phyloP scores from a whole-genome alignment of 2,329 filamentous ascomycete genomes.

The Calycina herbarum region DNA sequence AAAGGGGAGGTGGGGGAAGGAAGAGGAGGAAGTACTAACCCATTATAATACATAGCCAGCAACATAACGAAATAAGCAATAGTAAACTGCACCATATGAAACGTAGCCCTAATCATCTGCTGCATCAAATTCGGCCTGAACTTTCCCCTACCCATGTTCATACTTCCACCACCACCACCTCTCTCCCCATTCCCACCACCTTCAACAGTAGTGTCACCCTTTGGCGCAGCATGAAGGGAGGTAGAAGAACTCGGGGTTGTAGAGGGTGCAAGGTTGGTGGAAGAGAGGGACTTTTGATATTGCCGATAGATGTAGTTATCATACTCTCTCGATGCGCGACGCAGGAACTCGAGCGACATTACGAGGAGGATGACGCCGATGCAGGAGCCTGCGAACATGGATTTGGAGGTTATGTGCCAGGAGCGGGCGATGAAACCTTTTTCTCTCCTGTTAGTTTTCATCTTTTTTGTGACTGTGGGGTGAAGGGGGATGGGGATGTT shows the following conservation, averaged over 20 bases:
- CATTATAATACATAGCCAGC: slow-evolving; percentile 61
- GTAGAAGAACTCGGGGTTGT: neutral
- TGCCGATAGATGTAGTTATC: slow-evolving; percentile 62
- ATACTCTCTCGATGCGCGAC: slow-evolving; percentile 70
- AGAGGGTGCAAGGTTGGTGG: neutral
- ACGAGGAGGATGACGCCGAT: slow-evolving; percentile 75
- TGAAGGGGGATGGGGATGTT: no score
- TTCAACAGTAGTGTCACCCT: neutral
- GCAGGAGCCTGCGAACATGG: slow-evolving; percentile 78
- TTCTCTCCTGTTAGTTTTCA: neutral
- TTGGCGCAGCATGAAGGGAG: neutral
- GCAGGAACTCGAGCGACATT: slow-evolving; percentile 69
- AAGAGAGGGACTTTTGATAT: slow-evolving; percentile 33
- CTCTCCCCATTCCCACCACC: neutral
- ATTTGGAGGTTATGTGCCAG: slow-evolving; percentile 69
- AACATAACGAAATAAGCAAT: slow-evolving; percentile 81
- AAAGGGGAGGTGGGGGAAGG: no score
- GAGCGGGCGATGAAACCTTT: slow-evolving; percentile 62
- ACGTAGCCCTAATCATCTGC: slow-evolving; percentile 63
- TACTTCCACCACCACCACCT: no score
- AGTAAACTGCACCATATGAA: slow-evolving; percentile 72
- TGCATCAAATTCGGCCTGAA: slow-evolving; percentile 62
- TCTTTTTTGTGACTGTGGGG: neutral
- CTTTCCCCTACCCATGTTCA: neutral
- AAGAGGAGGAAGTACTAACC: slow-evolving; percentile 42